Base-by-base conservation (phyloP, 2,329 filamentous ascomycete species). In the Kalmusia sp. region DNA sequence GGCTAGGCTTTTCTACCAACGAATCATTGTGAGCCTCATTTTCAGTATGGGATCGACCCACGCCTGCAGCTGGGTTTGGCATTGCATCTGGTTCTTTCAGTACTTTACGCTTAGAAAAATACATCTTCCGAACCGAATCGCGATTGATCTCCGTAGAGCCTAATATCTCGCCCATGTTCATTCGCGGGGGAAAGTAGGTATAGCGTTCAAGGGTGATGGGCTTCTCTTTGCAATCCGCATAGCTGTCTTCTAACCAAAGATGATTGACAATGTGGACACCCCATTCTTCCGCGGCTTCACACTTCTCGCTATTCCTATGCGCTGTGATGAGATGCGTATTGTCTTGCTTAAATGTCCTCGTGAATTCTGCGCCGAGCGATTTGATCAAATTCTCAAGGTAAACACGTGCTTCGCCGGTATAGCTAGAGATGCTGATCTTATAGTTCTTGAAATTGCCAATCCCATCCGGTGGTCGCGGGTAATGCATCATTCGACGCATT, bases 311-410 rank as follows among this genome's bases (percentile, higher is more conserved):
- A 51, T 87, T 86, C 53, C 88, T 87, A 64, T 96, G 90, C 4
- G 95, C 95, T 0, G 93, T 96, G 65, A 99, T 89, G 1, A 99
- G 84, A 76, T 99, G 95, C 0, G 93, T 98, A 72, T 99, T 98
- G 57, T 97, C 92, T 61, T 90, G 86, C 73, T 92, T 96, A 86
- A 99, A 90, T 0, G 92, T 96, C 77, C 96, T 96, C 25, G 95
- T 99, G 70, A 92, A 98, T 57, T 90, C 88, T 7, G 91, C 93
- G 14, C 95, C 95, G 14, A 89, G 83, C 21, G 92, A 92, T 55
- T 81, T 86, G 64, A 97, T 89, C 31, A 99, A 82, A 63, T 96
- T 98, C 74, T 98, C 93, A 4, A 99, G 82, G 67, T 98, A 99
- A 47, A 92, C 87, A 40, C 95, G 87, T 14, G 95, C 92, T 73